Percentiles rank a stretch among this genome's conserved stretches.
Evolutionary conservation across 805 yeast genomes (phyloP).

Genomic region (Kluyveromyces nonfermentans): DNA sequence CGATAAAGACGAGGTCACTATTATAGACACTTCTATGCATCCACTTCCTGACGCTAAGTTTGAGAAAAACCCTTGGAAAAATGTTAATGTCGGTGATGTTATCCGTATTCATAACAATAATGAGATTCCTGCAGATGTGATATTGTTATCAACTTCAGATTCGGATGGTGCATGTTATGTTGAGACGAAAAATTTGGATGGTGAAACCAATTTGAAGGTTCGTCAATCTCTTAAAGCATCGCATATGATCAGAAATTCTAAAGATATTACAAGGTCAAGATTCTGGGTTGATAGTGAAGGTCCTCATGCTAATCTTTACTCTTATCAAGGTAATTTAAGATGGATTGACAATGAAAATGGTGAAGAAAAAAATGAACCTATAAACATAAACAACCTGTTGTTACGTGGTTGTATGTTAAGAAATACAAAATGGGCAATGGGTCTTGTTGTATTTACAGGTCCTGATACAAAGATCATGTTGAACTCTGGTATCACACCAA

Average conservation of each 20-base stretch:
- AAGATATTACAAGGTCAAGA: conserved; percentile 40
- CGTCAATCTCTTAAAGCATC: conserved; percentile 64
- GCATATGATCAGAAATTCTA: conserved; percentile 37
- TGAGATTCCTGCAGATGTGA: conserved; percentile 70
- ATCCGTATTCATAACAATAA: conserved; percentile 63
- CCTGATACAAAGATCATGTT: conserved; percentile 73
- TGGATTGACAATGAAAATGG: conserved; percentile 32
- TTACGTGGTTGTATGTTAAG: conserved; percentile 71
- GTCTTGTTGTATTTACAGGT: conserved; percentile 70
- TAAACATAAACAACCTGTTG: conserved; percentile 58
- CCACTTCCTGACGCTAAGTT: conserved; percentile 31
- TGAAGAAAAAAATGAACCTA: conserved; percentile 43
- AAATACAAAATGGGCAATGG: conserved; percentile 78
- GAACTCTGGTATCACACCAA: conserved; percentile 71
- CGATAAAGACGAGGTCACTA: conserved; percentile 47
- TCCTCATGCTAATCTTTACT: conserved; percentile 69
- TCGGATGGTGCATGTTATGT: conserved; percentile 62
- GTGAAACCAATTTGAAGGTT: conserved; percentile 69
- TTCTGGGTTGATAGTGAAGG: conserved; percentile 78
- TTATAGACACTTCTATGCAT: conserved; percentile 47
- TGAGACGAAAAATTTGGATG: conserved; percentile 77
- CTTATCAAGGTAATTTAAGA: conserved; percentile 63
- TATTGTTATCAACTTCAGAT: conserved; percentile 57
- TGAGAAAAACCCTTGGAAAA: conserved; percentile 46
- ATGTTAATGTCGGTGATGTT: conserved; percentile 63